These are phyloP conservation scores for Aspergillus carlsbadensis DNA, from an alignment of 495 filamentous ascomycete species.

Conservation along the genomic window DNA sequence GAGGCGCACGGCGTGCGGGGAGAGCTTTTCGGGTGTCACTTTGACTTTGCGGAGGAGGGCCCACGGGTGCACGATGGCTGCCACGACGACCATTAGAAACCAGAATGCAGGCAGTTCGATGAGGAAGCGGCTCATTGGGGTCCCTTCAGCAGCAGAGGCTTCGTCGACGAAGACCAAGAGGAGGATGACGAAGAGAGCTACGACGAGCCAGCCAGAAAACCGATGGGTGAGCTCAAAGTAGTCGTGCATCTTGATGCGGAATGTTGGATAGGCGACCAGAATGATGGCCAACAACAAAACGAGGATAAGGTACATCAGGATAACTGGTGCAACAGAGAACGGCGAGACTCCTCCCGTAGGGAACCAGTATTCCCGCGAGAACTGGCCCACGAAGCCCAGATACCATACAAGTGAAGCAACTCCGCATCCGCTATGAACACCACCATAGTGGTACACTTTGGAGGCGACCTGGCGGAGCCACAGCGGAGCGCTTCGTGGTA, in stretches of 20 bases:
- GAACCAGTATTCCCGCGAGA: conserved; percentile 46
- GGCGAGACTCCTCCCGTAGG: conserved; percentile 15
- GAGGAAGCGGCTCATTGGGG: conserved; percentile 34
- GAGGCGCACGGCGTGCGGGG: conserved; percentile 68
- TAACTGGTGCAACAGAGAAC: conserved; percentile 32
- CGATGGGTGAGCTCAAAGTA: conserved; percentile 58
- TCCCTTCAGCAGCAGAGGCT: conserved; percentile 22
- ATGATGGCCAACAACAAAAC: conserved; percentile 43
- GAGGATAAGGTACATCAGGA: conserved; percentile 41
- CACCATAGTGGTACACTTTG: conserved; percentile 76
- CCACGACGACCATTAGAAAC: conserved; percentile 38
- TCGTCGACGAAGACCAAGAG: conserved; percentile 39
- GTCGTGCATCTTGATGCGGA: conserved; percentile 51
- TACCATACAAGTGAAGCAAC: conserved; percentile 71
- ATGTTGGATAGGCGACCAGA: conserved; percentile 40
- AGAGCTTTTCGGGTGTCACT: conserved; percentile 63
- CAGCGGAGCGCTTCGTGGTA: conserved; percentile 62
- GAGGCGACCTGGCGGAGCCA: conserved; percentile 62
- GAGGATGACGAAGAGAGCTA: conserved; percentile 47
- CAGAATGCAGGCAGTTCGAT: conserved; percentile 43
- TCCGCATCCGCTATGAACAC: conserved; percentile 71
- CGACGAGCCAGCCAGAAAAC: conserved; percentile 52
- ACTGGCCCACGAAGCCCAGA: conserved; percentile 51
- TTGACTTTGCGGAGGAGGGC: conserved; percentile 46
- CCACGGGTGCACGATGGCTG: conserved; percentile 44